Conservation (phyloP, 164 flowering plant species). For the Kalanchoe fedtschenkoi region DNA sequence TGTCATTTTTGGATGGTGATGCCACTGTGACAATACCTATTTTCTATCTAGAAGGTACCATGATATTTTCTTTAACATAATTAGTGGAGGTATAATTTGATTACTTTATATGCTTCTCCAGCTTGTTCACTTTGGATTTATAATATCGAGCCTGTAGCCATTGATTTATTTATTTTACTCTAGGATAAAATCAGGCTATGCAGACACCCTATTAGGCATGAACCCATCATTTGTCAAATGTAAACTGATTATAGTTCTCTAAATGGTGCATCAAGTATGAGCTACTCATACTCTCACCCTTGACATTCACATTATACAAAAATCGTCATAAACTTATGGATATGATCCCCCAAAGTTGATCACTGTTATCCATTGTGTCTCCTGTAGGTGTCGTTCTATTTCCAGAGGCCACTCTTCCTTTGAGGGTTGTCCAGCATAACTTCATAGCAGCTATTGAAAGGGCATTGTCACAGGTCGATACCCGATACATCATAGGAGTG, state of each 20-base stretch:
- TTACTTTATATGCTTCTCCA: not conserved
- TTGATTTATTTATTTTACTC: not conserved
- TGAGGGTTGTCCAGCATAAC: constrained; percentile 59
- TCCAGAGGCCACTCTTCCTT: constrained; percentile 84
- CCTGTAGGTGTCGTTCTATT: constrained; percentile 76
- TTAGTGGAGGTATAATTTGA: not conserved
- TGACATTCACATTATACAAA: no score
- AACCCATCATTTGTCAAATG: not conserved
- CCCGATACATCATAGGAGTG: constrained; percentile 72
- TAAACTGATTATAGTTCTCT: not conserved
- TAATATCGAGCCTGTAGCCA: not conserved
- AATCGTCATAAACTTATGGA: not conserved
- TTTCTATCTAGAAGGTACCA: constrained; percentile 68
- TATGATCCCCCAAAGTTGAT: not conserved
- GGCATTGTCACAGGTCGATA: constrained; percentile 58
- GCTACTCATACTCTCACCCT: not conserved
- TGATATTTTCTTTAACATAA: not conserved
- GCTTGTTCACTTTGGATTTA: not conserved
- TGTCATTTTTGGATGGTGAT: constrained; percentile 70
- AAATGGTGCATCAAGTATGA: not conserved
- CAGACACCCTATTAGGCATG: not conserved
- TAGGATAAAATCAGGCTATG: not conserved
- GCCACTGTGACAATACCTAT: constrained; percentile 57
- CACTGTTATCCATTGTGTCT: not conserved
- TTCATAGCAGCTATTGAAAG: constrained; percentile 59